Evolutionary conservation across 768 basidiomycete species (phyloP), one percentile per base, ranked within the genome.

Genomic region (Trametes villosa): DNA sequence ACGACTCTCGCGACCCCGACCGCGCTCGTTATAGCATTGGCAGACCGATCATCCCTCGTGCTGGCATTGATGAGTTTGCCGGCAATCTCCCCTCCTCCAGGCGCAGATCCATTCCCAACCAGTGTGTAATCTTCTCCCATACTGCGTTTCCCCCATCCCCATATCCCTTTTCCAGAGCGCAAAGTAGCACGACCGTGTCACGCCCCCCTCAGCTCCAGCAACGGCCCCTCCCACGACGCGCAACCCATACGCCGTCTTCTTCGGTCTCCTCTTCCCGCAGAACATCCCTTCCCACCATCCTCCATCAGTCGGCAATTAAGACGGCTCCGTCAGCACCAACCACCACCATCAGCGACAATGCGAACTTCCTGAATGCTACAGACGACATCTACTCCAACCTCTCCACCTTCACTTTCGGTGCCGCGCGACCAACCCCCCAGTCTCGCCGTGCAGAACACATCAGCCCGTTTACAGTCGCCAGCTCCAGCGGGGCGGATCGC

Each of bases 361-460:
- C 64, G 34, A 38, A 47, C 26, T 45, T 62, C 40, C 56, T 62
- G 51, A 47, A 38, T 42, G 44, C 44, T 42, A 41, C 60, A 27
- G 74, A 74, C 44, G 73, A 72, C 57, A 60, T 79, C 34, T 79
- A 82, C 66, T 75, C 77, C 3, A 70, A 70, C 53, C 72, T 81
- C 24, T 74, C 78, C 22, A 74, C 64, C 45, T 81, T 74, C 67
- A 78, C 78, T 8, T 81, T 81, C 60, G 80, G 81, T 31, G 72
- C 69, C 13, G 70, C 72, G 17, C 67, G 59, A 7, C 48, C 67
- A 1, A 60, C 57, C 9, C 60, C 67, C 6, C 45, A 64, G 18
- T 67, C 58, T 46, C 76, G 51, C 34, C 67, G 36, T 13, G 46
- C 67, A 22, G 53, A 72, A 44, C 70, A 71, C 31, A 71, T 78